These are phyloP conservation scores for Colletotrichum australisinense DNA, from an alignment of 2,329 filamentous ascomycete genomes.

Conservation along the genomic window DNA sequence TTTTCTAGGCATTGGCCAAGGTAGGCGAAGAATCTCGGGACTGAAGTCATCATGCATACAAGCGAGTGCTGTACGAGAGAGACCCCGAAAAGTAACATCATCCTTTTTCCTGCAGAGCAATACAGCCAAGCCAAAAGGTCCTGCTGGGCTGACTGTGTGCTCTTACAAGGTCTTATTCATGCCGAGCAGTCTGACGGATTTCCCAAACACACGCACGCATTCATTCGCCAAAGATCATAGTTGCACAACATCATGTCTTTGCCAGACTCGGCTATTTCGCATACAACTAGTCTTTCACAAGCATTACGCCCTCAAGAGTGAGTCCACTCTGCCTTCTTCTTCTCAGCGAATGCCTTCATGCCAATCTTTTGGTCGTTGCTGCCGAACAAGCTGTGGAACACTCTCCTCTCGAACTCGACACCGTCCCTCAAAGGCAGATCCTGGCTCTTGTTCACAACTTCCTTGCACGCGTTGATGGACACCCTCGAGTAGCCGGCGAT, in stretches of 20 bases:
- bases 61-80: constrained; percentile 6
- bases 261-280: constrained; percentile 18
- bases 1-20: neutral
- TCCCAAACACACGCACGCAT: neutral
- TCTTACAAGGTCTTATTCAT: constrained; percentile 7
- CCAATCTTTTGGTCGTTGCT: constrained; percentile 97
- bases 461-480: constrained; percentile 91
- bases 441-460: constrained; percentile 99
- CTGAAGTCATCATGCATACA: neutral
- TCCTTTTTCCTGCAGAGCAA: neutral
- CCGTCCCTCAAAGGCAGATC: constrained; percentile 89
- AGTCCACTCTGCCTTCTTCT: constrained; percentile 92
- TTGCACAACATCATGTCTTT: constrained; percentile 22
- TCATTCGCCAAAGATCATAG: neutral
- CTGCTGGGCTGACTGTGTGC: constrained; percentile 29
- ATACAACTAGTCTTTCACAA: constrained; percentile 4
- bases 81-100: constrained; percentile 7
- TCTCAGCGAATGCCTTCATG: constrained; percentile 95
- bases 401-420: constrained; percentile 91
- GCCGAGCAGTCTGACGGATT: constrained; percentile 5
- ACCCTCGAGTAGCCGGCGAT: constrained; percentile 90
- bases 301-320: constrained; percentile 67
- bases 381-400: constrained; percentile 95
- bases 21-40: neutral
- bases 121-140: constrained; percentile 11